These are phyloP conservation scores for Solanum ossicruentum DNA, from an alignment of 257 asterid genomes.

Conservation along the genomic window DNA sequence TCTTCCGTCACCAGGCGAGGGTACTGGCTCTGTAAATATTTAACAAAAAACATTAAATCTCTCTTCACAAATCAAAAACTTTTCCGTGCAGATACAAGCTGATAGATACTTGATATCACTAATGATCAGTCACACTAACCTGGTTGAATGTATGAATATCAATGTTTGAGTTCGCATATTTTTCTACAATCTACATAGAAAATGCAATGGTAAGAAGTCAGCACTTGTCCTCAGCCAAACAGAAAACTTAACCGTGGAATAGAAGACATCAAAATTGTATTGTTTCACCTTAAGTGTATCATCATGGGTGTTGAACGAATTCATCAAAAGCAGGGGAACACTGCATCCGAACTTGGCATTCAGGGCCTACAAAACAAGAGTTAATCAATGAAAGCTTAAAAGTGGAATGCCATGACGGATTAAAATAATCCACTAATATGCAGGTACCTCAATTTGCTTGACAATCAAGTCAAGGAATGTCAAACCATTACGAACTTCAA, in stretches of 20 bases:
- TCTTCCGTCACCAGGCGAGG: constrained; percentile 93
- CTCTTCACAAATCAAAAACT: neutral
- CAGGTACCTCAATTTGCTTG: constrained; percentile 85
- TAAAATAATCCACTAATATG: neutral
- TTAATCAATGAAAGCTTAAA: neutral
- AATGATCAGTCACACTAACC: constrained; percentile 21
- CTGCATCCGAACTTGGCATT: constrained; percentile 78
- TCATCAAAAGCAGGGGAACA: constrained; percentile 94
- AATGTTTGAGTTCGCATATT: constrained; percentile 58
- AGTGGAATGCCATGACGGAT: neutral
- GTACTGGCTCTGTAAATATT: constrained; percentile 71
- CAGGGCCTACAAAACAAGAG: constrained; percentile 46
- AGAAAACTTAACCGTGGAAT: neutral
- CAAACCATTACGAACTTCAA: constrained; percentile 95
- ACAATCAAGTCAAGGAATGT: constrained; percentile 97
- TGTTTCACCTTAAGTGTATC: constrained; percentile 77
- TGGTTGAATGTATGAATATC: constrained; percentile 94
- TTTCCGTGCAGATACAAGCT: neutral
- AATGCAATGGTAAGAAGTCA: constrained; percentile 8
- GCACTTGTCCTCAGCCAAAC: neutral
- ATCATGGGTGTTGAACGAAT: constrained; percentile 97
- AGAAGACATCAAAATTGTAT: neutral
- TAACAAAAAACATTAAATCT: neutral
- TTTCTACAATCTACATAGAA: constrained; percentile 65
- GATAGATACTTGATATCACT: neutral